These are phyloP conservation scores for Rhodotorula kratochvilovae DNA, from an alignment of 768 basidiomycete genomes.

Conservation along the genomic window DNA sequence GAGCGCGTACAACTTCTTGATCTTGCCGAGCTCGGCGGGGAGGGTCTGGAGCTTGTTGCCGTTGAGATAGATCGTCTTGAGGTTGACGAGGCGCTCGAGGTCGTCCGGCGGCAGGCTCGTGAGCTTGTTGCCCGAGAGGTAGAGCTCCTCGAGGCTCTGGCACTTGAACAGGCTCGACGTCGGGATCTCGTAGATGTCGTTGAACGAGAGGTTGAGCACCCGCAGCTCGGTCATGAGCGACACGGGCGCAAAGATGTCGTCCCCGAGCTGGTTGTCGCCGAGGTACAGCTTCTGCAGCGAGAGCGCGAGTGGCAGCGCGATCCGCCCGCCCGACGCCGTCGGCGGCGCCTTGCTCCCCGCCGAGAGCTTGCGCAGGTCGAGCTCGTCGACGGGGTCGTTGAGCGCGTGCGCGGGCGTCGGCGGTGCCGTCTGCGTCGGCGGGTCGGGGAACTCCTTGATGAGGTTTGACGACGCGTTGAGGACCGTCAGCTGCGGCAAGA, in stretches of 20 bases:
- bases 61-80: constrained; percentile 79
- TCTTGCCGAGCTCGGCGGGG: constrained; percentile 81
- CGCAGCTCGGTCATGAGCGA: constrained; percentile 70
- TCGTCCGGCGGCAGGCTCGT: constrained; percentile 86
- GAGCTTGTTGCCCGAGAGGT: constrained; percentile 91
- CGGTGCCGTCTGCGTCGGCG: constrained; percentile 41
- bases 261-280: constrained; percentile 80
- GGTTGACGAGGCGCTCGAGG: constrained; percentile 62
- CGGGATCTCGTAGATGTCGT: constrained; percentile 85
- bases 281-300: constrained; percentile 75
- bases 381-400: constrained; percentile 24
- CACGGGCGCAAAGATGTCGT: constrained; percentile 70
- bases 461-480: constrained; percentile 89
- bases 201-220: constrained; percentile 88
- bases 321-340: constrained; percentile 15
- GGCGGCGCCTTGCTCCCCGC: constrained; percentile 26
- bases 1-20: constrained; percentile 69
- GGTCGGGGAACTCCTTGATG: constrained; percentile 66
- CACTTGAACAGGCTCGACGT: constrained; percentile 68
- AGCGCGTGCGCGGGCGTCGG: neutral
- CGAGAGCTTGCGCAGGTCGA: constrained; percentile 53
- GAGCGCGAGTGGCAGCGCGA: constrained; percentile 60
- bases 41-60: constrained; percentile 87
- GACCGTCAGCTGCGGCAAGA: constrained; percentile 63
- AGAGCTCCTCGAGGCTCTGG: constrained; percentile 70